Conservation (phyloP, 306 rosid species). For the Delonix regia region DNA sequence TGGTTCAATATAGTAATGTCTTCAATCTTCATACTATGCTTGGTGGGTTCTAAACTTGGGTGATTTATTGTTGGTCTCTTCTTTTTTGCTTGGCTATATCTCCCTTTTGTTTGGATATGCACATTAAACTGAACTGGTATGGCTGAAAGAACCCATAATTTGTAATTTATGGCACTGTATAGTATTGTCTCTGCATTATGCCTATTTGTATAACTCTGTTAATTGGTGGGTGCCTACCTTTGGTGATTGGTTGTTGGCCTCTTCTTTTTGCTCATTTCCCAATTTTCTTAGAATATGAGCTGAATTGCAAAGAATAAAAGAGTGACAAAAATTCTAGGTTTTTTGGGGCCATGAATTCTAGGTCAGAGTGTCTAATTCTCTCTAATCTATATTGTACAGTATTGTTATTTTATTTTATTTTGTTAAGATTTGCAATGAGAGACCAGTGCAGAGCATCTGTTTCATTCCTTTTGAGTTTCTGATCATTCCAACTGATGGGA, state of each 20-base stretch:
- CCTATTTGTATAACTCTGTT: neutral
- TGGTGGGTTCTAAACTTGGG: constrained; percentile 7
- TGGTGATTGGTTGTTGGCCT: neutral
- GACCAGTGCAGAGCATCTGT: neutral
- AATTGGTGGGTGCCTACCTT: neutral
- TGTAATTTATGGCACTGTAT: neutral
- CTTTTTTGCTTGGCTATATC: neutral
- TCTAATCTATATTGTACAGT: neutral
- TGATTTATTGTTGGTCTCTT: constrained; percentile 5
- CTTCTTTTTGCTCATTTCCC: neutral
- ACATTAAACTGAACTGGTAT: constrained; percentile 17
- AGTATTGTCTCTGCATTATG: neutral
- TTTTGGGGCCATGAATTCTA: too few relatives aligned
- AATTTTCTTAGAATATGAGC: neutral
- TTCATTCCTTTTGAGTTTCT: neutral
- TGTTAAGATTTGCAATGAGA: neutral
- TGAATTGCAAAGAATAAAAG: neutral
- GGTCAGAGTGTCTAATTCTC: constrained; percentile 16
- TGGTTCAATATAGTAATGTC: constrained; percentile 10
- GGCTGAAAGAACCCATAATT: neutral
- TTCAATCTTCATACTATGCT: neutral
- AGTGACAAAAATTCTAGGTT: constrained; percentile 7
- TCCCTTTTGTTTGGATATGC: constrained; percentile 1
- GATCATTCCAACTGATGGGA: neutral
- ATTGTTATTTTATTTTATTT: neutral